These are phyloP conservation scores for Tetraselmis chui DNA, from an alignment of 139 green algal species.

Conservation along the genomic window DNA sequence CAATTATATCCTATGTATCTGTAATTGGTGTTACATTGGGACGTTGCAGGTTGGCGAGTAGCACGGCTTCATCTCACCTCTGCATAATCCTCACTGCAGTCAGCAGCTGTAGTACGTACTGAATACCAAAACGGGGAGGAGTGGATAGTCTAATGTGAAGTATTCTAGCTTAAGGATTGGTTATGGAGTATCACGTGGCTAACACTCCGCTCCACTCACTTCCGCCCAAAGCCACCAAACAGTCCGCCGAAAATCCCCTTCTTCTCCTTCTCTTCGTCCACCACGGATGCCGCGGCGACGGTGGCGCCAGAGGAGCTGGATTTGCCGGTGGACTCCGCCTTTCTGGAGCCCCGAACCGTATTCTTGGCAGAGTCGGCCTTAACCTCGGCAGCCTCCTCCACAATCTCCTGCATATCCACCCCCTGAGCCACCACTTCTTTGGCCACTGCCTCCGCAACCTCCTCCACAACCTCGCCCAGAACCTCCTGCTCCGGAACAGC, in stretches of 20 bases:
- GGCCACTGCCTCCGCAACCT: neutral
- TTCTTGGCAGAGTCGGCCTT: neutral
- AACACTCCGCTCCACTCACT: no score
- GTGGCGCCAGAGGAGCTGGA: neutral
- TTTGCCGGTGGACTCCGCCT: neutral
- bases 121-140: no score
- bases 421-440: neutral
- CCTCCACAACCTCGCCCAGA: neutral
- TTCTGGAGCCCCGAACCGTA: neutral
- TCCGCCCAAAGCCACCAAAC: neutral
- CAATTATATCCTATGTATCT: no score
- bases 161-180: no score
- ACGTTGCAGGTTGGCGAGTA: no score
- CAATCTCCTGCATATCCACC: neutral
- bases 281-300: neutral
- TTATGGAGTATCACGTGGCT: no score
- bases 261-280: neutral
- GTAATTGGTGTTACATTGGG: no score
- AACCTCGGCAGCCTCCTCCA: neutral
- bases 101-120: no score
- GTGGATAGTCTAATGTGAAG: no score
- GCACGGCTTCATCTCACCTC: no score
- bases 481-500: neutral
- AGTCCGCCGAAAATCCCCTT: neutral
- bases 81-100: no score